Evolutionary conservation across 2,329 filamentous ascomycete genomes (phyloP), one percentile per base, ranked within the genome.

Genomic region (Coniosporium uncinatum): DNA sequence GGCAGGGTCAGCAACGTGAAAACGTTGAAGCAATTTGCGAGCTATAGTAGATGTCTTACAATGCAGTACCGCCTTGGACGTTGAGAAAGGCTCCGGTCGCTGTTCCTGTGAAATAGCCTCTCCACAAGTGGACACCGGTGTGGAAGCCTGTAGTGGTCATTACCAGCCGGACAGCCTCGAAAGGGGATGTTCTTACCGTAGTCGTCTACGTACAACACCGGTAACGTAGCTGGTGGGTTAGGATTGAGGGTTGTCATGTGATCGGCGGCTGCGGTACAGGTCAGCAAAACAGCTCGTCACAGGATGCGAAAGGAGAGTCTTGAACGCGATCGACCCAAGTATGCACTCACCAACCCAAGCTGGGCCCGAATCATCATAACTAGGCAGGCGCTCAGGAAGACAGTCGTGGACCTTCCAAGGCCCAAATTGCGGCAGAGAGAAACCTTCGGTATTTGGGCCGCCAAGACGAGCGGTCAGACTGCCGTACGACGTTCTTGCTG

Each of bases 31-130:
- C n/a, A n/a, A n/a, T n/a, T n/a, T n/a, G n/a, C n/a, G n/a, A n/a
- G n/a, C n/a, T n/a, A n/a, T n/a, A n/a, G n/a, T n/a, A n/a, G n/a
- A n/a, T n/a, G n/a, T n/a, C n/a, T n/a, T n/a, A n/a, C n/a, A n/a
- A n/a, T n/a, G n/a, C n/a, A n/a, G n/a, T n/a, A 2, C 85, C 85
- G 29, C 86, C 85, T 46, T 81, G 75, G 0, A 83, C 82, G 34
- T 65, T 65, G 16, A 85, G 55, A 45, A 62, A 72, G 36, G 90
- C 63, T 0, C 62, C 64, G 0, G 66, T 66, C 47, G 88, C 83
- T 2, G 69, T 62, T 14, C 82, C 82, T 1, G 66, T 72, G 55
- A 91, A 90, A 48, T 79, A 71, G 0, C 84, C 85, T 2, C 85
- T 76, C 66, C 78, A 90, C 37, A 90, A 50, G 0, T 89, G 67